Evolutionary conservation across 352 stramenopile genomes (phyloP).

Genomic region (Pythium diclinum): DNA sequence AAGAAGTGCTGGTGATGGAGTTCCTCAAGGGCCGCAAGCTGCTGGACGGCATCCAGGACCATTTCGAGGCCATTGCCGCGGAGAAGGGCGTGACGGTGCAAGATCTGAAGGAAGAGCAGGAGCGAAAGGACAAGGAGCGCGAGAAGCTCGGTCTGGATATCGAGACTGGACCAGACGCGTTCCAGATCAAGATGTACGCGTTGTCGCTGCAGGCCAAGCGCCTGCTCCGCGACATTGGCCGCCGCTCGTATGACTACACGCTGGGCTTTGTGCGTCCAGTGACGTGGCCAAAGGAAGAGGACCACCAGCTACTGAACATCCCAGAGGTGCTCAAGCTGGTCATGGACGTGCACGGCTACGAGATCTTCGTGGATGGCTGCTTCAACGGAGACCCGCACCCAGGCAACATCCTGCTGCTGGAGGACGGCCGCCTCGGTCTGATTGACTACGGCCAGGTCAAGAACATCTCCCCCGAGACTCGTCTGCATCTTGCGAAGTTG

Average conservation of each 20-base stretch:
- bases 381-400: constrained; percentile 92
- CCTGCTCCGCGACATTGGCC: constrained; percentile 34
- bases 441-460: constrained; percentile 94
- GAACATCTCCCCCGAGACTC: constrained; percentile 66
- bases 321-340: constrained; percentile 81
- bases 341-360: constrained; percentile 89
- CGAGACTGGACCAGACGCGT: constrained; percentile 60
- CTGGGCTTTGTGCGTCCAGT: constrained; percentile 71
- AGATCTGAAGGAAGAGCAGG: constrained; percentile 76
- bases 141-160: constrained; percentile 63
- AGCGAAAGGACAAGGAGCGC: constrained; percentile 63
- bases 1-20: constrained; percentile 96
- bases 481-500: constrained; percentile 74
- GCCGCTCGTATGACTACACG: constrained; percentile 79
- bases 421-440: constrained; percentile 85
- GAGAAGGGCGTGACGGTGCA: constrained; percentile 85
- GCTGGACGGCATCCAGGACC: constrained; percentile 85
- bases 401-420: constrained; percentile 89
- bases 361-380: constrained; percentile 90
- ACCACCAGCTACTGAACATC: constrained; percentile 73
- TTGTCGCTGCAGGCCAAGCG: constrained; percentile 42
- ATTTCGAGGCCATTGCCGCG: constrained; percentile 87
- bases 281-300: constrained; percentile 37
- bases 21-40: constrained; percentile 87
- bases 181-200: constrained; percentile 55